Base-by-base conservation (phyloP, 225 moss, liverwort and hornwort species). In the Takakia lepidozioides region DNA sequence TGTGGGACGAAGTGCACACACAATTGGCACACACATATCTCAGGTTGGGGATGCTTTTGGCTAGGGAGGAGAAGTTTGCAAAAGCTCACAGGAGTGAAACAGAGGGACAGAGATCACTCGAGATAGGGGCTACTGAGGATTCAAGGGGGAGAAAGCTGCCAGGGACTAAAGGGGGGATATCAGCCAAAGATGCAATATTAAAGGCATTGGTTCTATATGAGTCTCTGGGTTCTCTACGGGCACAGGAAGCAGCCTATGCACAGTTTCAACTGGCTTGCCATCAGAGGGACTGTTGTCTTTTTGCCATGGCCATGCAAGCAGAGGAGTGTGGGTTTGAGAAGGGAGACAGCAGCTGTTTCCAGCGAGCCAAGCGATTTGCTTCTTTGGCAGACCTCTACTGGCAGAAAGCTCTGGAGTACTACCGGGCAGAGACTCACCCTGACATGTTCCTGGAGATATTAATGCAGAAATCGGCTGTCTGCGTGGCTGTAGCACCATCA, bases 141-240 rank as follows among this genome's bases (percentile, higher is more conserved):
- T 43, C 48, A 1, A 22, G 41, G 43, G 68, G 61, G 1, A 71
- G 46, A 37, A 65, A 70, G 25, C 26, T 16, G 21, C 48, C 69
- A 26, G 75, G 59, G 27, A 58, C 54, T 10, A 72, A 72, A 57
- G 67, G 66, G 39, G 60, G 18, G 8, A 52, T 71, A 38, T 78
- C 83, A 22, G 87, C 85, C 2, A 98, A 87, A 70, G 91, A 91
- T 66, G 87, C 91, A 15, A 98, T 98, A 16, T 85, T 83, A 0
- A 98, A 98, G 64, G 98, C 87, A 26, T 66, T 91, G 47, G 85
- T 91, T 18, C 54, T 98, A 11, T 98, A 98, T 38, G 84, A 98
- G 42, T 87, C 91, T 20, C 49, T 98, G 56, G 98, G 91, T 19
- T 50, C 66, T 34, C 77, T 78, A 45, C 85, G 85, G 57, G 80